phyloP scores from a whole-genome alignment of 2,329 filamentous ascomycete species.

The Knoxdaviesia proteae region DNA sequence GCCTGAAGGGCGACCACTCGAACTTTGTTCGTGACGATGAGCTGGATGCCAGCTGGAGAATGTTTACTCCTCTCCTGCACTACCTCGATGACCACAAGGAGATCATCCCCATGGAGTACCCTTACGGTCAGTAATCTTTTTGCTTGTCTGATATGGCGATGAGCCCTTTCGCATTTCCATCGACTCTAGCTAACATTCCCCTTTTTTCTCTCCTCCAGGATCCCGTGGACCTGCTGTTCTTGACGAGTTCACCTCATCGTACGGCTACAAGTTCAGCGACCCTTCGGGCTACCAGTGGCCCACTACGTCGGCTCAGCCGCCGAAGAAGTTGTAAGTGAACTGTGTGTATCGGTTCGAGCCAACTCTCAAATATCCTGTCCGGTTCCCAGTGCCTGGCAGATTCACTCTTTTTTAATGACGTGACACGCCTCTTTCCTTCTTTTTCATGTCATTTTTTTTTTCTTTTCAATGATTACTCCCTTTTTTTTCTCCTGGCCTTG shows the following conservation, averaged over 20 bases:
- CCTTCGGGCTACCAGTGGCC: constrained; percentile 93
- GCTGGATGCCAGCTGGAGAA: constrained; percentile 92
- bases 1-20: constrained; percentile 95
- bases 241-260: constrained; percentile 94
- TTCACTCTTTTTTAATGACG: too few relatives aligned
- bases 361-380: too few relatives aligned
- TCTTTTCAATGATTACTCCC: too few relatives aligned
- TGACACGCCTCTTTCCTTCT: too few relatives aligned
- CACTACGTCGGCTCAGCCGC: constrained; percentile 43
- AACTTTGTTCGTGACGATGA: constrained; percentile 98
- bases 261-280: constrained; percentile 97
- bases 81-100: constrained; percentile 99
- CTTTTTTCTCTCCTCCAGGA: constrained; percentile 28
- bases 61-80: constrained; percentile 92
- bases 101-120: constrained; percentile 98
- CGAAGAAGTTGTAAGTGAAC: constrained; percentile 57
- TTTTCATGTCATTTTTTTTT: too few relatives aligned
- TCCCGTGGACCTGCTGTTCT: constrained; percentile 90
- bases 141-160: neutral
- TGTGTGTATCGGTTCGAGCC: too few relatives aligned
- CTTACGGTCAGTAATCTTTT: constrained; percentile 54
- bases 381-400: too few relatives aligned
- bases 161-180: neutral
- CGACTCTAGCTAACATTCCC: constrained; percentile 6
- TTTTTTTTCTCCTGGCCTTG: too few relatives aligned